Base-by-base conservation (phyloP, 2,329 filamentous ascomycete genomes). In the Calonectria pseudoreteaudii region DNA sequence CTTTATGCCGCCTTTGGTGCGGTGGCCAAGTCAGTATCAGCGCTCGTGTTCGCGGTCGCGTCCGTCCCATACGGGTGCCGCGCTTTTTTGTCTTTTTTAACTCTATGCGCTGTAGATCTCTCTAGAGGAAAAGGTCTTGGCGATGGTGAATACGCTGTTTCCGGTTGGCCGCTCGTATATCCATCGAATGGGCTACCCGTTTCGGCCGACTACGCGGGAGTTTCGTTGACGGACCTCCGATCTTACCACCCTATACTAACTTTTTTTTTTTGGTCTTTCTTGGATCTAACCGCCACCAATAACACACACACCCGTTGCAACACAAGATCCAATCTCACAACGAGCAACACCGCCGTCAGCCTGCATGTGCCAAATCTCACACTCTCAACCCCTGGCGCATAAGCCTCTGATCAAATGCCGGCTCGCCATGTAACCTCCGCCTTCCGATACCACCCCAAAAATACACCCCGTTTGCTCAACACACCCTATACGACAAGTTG, bases 361-460 rank as follows among this genome's bases (percentile, higher is more conserved):
- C 16, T 62, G 56, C 56, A 62, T 62, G 11, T 20, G 34, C 5
- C 56, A 41, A 62, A 62, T 41, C 23, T 62, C 56, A 62, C 14
- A 62, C 26, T 13, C 2, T 4, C 16, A 10, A 62, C 34, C 56
- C 56, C 38, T 36, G 36, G 34, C 36, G 26, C 52, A 31, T 31
- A 20, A 56, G 30, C 52, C 20, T 62, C 56, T 41, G 34, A 38
- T 36, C 34, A 28, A 44, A 28, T 62, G 56, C 56, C 56, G 56
- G 56, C 56, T 23, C 34, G 56, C n/a, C 56, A 41, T 60, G 56
- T 60, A 62, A 62, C 56, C 34, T 62, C 34, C 56, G 56, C 56
- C 34, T 41, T 62, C 34, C 34, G 14, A 41, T 62, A 41, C 34
- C 16, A 28, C 56, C 34, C 50, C n/a, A n/a, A n/a, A n/a, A 28